Base-by-base conservation (phyloP, 352 stramenopile species). In the Pythium sp. region DNA sequence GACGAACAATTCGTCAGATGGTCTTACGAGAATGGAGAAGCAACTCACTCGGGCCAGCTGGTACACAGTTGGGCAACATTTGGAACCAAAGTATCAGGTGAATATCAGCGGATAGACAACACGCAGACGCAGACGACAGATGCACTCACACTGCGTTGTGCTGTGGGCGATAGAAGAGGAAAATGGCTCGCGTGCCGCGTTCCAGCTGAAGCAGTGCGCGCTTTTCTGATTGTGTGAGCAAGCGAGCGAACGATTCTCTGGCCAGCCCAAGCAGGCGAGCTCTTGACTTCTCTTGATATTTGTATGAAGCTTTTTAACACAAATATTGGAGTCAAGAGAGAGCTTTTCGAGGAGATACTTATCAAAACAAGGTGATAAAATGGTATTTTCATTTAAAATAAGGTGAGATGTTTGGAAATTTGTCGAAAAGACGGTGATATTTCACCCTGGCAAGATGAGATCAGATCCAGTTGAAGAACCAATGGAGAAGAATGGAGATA, bases 181-280 rank as follows among this genome's bases (percentile, higher is more conserved):
- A 36, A 32, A 28, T 34, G 18, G 55, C 26, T 61, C 30, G 55
- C 55, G 55, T 28, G 55, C 55, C 55, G 55, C 55, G 55, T 61
- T 61, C 55, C 55, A 36, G 47, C n/a, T 36, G 55, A 61, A 61
- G 55, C 55, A 61, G 55, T 30, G 55, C 55, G 30, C 55, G 20
- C n/a, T 26, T 26, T 55, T 26, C 9, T 55, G 55, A 61, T 28
- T 61, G 28, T 46, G 58, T n/a, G n/a, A n/a, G n/a, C n/a, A n/a
- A 64, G 38, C 32, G 22, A 26, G 38, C 36, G n/a, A 38, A n/a
- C 20, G n/a, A 18, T 41, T 41, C 20, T 24, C 53, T 53, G 18
- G 56, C 18, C 18, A 47, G 38, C n/a, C 57, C 57, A 20, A 51
- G 32, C 14, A 34, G 26, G 53, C 53, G 26, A 58, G 53, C 38